Conservation (phyloP, 441 rosid genomes). For the Viola pubescens region DNA sequence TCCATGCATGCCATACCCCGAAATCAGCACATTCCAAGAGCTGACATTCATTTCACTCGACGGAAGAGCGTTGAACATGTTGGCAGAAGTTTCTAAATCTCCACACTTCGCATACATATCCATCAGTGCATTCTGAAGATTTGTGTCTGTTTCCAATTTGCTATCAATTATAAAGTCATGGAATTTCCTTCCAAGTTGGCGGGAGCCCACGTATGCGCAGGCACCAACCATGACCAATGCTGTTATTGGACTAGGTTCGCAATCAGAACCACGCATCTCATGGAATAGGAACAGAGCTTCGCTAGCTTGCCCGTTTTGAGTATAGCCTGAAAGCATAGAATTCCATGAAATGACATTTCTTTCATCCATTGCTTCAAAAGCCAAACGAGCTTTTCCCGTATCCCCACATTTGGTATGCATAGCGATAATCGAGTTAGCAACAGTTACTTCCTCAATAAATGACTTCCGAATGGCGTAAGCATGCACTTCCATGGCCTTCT, state of each 20-base stretch:
- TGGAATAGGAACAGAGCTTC: constrained; percentile 46
- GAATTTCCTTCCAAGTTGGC: constrained; percentile 35
- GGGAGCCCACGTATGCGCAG: constrained; percentile 39
- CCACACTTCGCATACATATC: constrained; percentile 66
- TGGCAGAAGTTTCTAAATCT: constrained; percentile 37
- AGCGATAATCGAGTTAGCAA: constrained; percentile 37
- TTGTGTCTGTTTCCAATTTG: constrained; percentile 27
- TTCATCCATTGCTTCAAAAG: constrained; percentile 33
- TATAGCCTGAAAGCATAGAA: constrained; percentile 48
- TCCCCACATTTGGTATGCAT: constrained; percentile 45
- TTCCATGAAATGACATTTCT: constrained; percentile 51
- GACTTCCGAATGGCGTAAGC: constrained; percentile 30
- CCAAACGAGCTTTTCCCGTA: constrained; percentile 31
- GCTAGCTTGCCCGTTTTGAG: constrained; percentile 45
- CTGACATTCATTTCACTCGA: constrained; percentile 25
- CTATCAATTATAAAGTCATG: constrained; percentile 23
- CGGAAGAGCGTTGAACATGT: constrained; percentile 30
- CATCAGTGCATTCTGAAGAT: constrained; percentile 37
- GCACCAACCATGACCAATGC: constrained; percentile 47
- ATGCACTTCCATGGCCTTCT: constrained; percentile 27
- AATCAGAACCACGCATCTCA: constrained; percentile 33
- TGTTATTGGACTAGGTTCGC: constrained; percentile 37
- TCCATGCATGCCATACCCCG: constrained; percentile 53
- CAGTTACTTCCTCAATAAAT: constrained; percentile 26
- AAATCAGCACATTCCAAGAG: constrained; percentile 50